Evolutionary conservation across 306 rosid species (phyloP).

Genomic region (Corylus avellana): DNA sequence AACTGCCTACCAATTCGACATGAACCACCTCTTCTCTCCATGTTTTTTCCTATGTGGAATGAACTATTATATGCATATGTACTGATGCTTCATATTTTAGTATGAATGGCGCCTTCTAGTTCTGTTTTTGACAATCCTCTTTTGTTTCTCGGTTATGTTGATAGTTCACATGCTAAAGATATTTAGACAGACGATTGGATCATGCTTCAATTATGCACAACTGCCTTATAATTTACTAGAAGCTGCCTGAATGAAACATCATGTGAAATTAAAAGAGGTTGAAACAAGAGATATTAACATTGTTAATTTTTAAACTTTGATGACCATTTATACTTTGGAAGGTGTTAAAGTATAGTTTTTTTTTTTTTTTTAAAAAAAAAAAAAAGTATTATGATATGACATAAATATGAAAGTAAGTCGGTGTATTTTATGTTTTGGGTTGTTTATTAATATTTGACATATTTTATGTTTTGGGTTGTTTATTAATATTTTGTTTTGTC

Average conservation of each 20-base stretch:
- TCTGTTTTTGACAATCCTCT: conserved; percentile 8
- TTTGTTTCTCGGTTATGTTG: conserved; percentile 14
- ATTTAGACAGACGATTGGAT: not conserved
- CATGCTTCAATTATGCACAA: not conserved
- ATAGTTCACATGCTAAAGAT: conserved; percentile 1
- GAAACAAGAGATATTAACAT: no score
- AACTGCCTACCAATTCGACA: conserved; percentile 25
- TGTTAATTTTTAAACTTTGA: no score
- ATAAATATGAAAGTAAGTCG: no score
- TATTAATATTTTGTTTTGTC: no score
- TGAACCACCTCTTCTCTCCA: conserved; percentile 12
- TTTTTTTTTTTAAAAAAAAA: no score
- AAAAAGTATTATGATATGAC: no score
- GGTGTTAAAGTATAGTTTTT: no score
- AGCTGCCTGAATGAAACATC: not conserved
- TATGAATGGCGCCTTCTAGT: not conserved
- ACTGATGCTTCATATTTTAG: conserved; percentile 6
- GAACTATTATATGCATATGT: conserved; percentile 21
- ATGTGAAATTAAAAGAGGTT: no score
- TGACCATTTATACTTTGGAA: no score
- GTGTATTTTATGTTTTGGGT: no score
- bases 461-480: no score
- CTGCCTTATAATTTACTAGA: not conserved
- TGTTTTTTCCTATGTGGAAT: conserved; percentile 28
- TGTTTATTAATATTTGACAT: no score